Evolutionary conservation across 2,329 filamentous ascomycete species (phyloP), one percentile per base, ranked within the genome.

Genomic region (Curvularia hawaiiensis): DNA sequence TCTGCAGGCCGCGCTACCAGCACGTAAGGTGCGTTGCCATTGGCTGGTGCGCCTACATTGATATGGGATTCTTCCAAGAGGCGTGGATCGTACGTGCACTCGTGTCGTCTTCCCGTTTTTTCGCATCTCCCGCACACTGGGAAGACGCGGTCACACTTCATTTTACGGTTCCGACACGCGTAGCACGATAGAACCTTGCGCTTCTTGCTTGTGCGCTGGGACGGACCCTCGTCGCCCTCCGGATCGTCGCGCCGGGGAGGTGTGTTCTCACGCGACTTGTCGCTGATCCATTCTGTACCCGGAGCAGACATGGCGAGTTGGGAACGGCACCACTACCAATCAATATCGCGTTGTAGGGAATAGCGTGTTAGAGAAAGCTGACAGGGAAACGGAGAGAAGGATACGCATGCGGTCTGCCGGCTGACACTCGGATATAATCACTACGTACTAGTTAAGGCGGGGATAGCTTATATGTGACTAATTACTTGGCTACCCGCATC

Each of bases 161-260:
- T 75, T 62, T 80, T 81, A n/a, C 79, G 72, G 43, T 74, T 74
- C 50, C 79, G 75, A 68, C 79, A 81, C 12, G 79, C 77, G 59
- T 77, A 79, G 59, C 79, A 81, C 2, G 79, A 81, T 9, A 81
- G 65, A 16, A 80, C 79, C 64, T 80, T 81, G 18, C 79, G 72
- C 56, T 79, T 77, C 60, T 75, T 76, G 52, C 69, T 70, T 5
- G 63, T 59, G 26, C 79, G 77, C 57, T 78, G 77, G 26, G 67
- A 51, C 4, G 64, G 60, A 7, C 52, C 68, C 49, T 72, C 57
- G 20, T 64, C 59, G 24, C 48, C 58, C 43, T 75, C 70, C 12
- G 70, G 69, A 48, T 70, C 69, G 46, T 68, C 60, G 20, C 69
- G 35, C 33, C 16, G 35, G 8, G 46, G 68, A 14, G 70, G 70